Base-by-base conservation (phyloP, 2,329 filamentous ascomycete species). In the Colletotrichum sp. region DNA sequence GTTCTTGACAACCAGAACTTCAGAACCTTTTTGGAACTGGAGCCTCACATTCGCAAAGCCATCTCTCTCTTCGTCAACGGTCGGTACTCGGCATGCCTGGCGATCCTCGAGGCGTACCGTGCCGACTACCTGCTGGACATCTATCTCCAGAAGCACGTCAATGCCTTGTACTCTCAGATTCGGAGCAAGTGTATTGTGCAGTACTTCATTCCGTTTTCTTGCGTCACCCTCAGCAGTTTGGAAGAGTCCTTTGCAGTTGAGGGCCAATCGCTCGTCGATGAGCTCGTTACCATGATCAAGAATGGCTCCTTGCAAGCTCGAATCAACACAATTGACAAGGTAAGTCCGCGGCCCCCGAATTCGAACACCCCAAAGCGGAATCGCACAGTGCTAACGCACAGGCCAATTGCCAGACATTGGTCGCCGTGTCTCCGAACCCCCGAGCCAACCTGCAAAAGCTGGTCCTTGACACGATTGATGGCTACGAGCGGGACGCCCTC, bases 11-110 rank as follows among this genome's bases (percentile, higher is more conserved):
- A 95, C 81, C 87, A 88, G 39, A 88, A 90, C 13, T 99, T 99
- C 87, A 94, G 97, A 68, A 92, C 91, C 62, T 98, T 97, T 82
- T 90, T 99, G 16, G 97, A 99, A 83, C 90, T 98, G 1, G 97
- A 99, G 85, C 96, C 96, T 5, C 96, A 99, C 81, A 94, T 99
- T 77, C 95, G 97, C 78, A 96, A 96, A 75, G 96, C 97, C 15
- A 94, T 99, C 80, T 92, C 92, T 9, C 93, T 95, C 82, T 99
- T 98, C 86, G 95, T 96, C 80, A 95, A 94, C 79, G 95, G 95
- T 76, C 95, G 98, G 80, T 99, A 98, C 85, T 94, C 95, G 12
- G 91, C 91, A 59, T 99, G 96, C 83, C 88, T 99, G 60, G 90
- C 92, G 63, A 95, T 96, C 44, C 90, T 99, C 1, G 95, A 97